A percentile compares a stretch with the other conserved stretches of the same genome.
Evolutionary conservation across 75 land plant genomes (phyloP).

Genomic region (Isoetes taiwanensis): DNA sequence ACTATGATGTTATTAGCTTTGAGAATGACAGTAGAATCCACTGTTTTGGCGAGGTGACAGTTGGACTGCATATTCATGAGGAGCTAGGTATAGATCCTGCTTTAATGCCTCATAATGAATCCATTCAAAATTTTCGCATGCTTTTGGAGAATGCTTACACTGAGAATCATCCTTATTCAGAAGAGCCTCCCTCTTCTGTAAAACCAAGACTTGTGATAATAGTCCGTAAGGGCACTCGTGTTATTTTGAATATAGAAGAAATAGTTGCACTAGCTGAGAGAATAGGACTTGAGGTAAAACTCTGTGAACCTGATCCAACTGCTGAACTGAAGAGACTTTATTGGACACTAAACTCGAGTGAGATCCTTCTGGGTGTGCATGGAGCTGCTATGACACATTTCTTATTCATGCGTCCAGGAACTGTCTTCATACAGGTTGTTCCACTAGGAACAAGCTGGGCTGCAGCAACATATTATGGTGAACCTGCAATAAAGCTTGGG

Average conservation of each 20-base stretch:
- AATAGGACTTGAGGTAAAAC: conserved; percentile 47
- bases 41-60: conserved; percentile 63
- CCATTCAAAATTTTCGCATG: conserved; percentile 41
- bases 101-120: conserved; percentile 21
- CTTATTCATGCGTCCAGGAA: conserved; percentile 66
- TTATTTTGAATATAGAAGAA: conserved; percentile 41
- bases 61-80: conserved; percentile 56
- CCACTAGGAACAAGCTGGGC: conserved; percentile 87
- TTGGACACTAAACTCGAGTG: conserved; percentile 33
- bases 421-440: conserved; percentile 68
- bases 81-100: conserved; percentile 44
- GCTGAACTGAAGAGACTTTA: conserved; percentile 53
- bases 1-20: conserved; percentile 43
- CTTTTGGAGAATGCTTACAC: conserved; percentile 45
- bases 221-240: conserved; percentile 45
- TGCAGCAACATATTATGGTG: conserved; percentile 66
- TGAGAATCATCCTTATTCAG: conserved; percentile 5
- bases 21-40: conserved; percentile 31
- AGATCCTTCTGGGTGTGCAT: conserved; percentile 78
- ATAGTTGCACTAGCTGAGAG: conserved; percentile 37
- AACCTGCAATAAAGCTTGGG: conserved; percentile 68
- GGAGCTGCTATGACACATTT: conserved; percentile 97
- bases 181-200: conserved; percentile 8
- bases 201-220: conserved; percentile 41
- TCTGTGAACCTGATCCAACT: conserved; percentile 39